Base-by-base conservation (phyloP, 73 alveolate genomes). In the Symbiodinium pilosum region DNA sequence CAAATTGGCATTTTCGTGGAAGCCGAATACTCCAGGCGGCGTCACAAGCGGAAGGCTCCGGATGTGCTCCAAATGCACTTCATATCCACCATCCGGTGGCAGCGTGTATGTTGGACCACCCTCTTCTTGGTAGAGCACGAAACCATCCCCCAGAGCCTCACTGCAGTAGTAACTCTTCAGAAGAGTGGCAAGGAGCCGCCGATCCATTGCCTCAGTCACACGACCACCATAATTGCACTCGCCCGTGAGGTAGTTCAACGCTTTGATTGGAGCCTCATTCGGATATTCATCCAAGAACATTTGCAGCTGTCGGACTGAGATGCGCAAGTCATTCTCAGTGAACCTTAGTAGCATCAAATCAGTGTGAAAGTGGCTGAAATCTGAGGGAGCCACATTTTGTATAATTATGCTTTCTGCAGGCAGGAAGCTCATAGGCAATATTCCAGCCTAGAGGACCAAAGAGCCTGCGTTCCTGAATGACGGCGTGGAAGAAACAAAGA, bases 391-490 rank as follows among this genome's bases (percentile, higher is more conserved):
- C 59, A 47, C n/a, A n/a, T n/a, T n/a, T n/a, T 51, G 12, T 51
- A 51, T 51, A 51, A 24, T 51, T 2, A 6, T 12, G 44, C 85
- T 69, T 28, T 28, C 2, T 69, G 77, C 77, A 12, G 36, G 24
- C 88, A 3, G 28, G 88, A n/a, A 21, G 84, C 99, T 99, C 99
- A 99, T 99, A 99, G 95, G 99, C 99, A 85, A 99, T 99, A 99
- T 99, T 99, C 99, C 99, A 99, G 30, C 99, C 99, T 28, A 99
- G 99, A 7, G 99, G 99, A 1, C 99, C 99, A 87, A 99, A 99
- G 95, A 99, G 99, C 87, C 99, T 99, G 52, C 99, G 99, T 99
- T 99, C 99, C 95, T 99, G 99, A 44, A 99, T 99, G 52, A 99
- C 99, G 64, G 99, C 99, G 99, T 99, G 99, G 99, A 99, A 99